These are phyloP conservation scores for Botrytis aclada DNA, from an alignment of 2,329 filamentous ascomycete species.

Conservation along the genomic window DNA sequence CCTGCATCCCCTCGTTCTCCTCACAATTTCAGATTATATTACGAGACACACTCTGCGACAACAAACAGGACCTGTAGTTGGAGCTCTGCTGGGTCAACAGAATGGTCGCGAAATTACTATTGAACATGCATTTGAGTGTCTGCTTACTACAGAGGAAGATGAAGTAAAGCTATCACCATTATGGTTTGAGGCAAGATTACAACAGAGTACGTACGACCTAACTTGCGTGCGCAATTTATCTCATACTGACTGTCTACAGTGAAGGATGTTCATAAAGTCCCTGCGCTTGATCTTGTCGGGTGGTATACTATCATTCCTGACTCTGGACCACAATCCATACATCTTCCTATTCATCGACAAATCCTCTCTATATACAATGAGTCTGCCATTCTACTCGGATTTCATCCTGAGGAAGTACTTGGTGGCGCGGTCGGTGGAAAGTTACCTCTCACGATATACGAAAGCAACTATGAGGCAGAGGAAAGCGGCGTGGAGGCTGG, in stretches of 20 bases:
- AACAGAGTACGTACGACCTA: conserved; percentile 66
- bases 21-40: conserved; percentile 96
- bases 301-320: conserved; percentile 81
- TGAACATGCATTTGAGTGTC: conserved; percentile 88
- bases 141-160: conserved; percentile 48
- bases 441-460: conserved; percentile 87
- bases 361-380: conserved; percentile 76
- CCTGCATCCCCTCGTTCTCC: conserved; percentile 89
- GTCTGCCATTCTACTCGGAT: conserved; percentile 78
- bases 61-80: conserved; percentile 73
- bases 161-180: conserved; percentile 60
- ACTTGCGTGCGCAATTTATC: not conserved
- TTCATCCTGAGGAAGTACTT: conserved; percentile 66
- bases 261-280: conserved; percentile 82
- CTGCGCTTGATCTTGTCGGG: conserved; percentile 80
- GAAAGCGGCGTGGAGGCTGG: conserved; percentile 49
- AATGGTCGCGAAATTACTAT: conserved; percentile 87
- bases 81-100: conserved; percentile 87
- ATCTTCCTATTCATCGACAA: conserved; percentile 74
- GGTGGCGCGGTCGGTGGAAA: conserved; percentile 65
- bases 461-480: conserved; percentile 75
- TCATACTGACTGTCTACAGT: conserved; percentile 49
- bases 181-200: conserved; percentile 75
- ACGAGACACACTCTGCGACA: conserved; percentile 81
- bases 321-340: conserved; percentile 63